Percentiles rank a stretch among this genome's conserved stretches.
These are phyloP conservation scores for Calonectria honghensis DNA, from an alignment of 2,329 filamentous ascomycete genomes.

Conservation along the genomic window DNA sequence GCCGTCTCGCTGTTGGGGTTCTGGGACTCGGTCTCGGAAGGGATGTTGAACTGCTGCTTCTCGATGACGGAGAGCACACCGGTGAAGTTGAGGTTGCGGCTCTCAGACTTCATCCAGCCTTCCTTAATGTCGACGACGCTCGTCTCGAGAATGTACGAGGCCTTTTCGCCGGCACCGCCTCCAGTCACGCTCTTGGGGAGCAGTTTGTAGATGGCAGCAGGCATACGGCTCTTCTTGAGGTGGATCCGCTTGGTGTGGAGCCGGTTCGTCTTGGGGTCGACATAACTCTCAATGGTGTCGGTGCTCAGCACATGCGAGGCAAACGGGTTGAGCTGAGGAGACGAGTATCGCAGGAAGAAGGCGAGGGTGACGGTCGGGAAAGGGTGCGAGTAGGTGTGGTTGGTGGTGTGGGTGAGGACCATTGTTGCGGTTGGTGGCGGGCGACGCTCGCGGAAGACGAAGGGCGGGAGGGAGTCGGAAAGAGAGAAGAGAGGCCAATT, in stretches of 20 bases:
- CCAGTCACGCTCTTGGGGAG: constrained; percentile 82
- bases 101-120: constrained; percentile 89
- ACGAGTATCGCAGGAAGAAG: constrained; percentile 91
- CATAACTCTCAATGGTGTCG: constrained; percentile 84
- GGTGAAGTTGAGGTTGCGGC: constrained; percentile 87
- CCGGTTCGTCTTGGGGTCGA: constrained; percentile 83
- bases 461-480: constrained; percentile 35
- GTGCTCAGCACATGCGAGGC: constrained; percentile 88
- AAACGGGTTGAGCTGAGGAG: constrained; percentile 83
- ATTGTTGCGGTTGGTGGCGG: constrained; percentile 63
- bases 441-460: constrained; percentile 40
- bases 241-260: constrained; percentile 87
- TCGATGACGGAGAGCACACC: constrained; percentile 87
- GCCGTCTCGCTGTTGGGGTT: constrained; percentile 70
- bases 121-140: constrained; percentile 86
- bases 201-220: constrained; percentile 83
- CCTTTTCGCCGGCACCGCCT: constrained; percentile 78
- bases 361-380: constrained; percentile 91
- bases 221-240: constrained; percentile 87
- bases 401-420: constrained; percentile 79
- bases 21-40: constrained; percentile 54
- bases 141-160: constrained; percentile 87
- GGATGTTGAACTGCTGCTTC: constrained; percentile 79
- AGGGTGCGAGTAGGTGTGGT: constrained; percentile 85
- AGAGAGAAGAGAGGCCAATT: constrained; percentile 45